Conservation (phyloP, 1,284 basidiomycete species). For the Ganoderma sinense region DNA sequence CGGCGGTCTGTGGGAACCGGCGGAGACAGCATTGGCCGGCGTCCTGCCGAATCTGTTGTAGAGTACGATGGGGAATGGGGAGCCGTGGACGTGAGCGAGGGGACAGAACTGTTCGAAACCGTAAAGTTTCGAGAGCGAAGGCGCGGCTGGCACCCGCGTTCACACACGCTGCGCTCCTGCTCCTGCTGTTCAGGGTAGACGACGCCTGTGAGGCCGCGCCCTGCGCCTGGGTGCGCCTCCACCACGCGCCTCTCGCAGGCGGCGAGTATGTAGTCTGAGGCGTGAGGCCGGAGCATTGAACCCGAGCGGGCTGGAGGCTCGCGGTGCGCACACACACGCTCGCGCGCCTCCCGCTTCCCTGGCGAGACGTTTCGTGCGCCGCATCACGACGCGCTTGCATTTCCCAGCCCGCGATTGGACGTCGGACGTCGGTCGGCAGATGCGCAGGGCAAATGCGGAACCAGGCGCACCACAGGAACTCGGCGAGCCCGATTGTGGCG, state of each 20-base stretch:
- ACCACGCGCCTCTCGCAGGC: not conserved
- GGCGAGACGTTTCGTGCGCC: constrained; percentile 18
- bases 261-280: not conserved
- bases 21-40: not conserved
- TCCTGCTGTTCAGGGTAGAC: constrained; percentile 4
- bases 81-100: not conserved
- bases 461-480: not conserved
- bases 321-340: not conserved
- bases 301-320: not conserved
- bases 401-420: not conserved
- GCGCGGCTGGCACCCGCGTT: not conserved
- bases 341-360: not conserved
- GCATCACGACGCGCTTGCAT: constrained; percentile 12
- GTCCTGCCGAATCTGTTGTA: not conserved
- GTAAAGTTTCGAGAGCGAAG: not conserved
- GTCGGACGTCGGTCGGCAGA: not conserved
- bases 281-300: not conserved
- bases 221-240: not conserved
- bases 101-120: not conserved
- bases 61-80: not conserved
- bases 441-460: not conserved
- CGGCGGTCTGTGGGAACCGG: not conserved
- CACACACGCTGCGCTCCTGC: constrained; percentile 2
- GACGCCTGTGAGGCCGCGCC: constrained; percentile 9
- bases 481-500: not conserved